phyloP scores from a whole-genome alignment of 805 yeast genomes.

The Metschnikowia peoriensis region DNA sequence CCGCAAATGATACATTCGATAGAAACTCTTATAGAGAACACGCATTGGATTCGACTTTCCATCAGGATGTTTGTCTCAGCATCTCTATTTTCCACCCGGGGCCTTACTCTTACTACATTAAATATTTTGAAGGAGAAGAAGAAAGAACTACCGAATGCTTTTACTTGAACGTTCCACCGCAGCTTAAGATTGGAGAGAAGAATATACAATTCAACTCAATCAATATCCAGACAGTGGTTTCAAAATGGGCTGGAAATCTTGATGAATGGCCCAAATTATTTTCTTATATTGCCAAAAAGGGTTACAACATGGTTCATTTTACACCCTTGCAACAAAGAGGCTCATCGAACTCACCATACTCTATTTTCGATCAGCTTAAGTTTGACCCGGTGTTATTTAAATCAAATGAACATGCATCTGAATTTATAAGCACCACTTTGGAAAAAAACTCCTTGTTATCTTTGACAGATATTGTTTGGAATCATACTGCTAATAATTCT shows the following conservation, averaged over 20 bases:
- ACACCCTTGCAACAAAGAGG: conserved; percentile 93
- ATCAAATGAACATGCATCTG: conserved; percentile 49
- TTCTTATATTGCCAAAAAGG: conserved; percentile 60
- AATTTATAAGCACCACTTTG: conserved; percentile 50
- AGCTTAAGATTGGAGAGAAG: conserved; percentile 52
- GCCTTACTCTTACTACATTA: conserved; percentile 69
- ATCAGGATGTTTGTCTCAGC: conserved; percentile 58
- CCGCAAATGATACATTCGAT: conserved; percentile 42
- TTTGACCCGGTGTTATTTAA: conserved; percentile 71
- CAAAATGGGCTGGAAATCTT: conserved; percentile 85
- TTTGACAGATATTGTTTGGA: conserved; percentile 89
- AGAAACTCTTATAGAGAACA: conserved; percentile 55
- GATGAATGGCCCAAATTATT: conserved; percentile 69
- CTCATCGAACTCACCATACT: conserved; percentile 87
- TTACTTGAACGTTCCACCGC: conserved; percentile 81
- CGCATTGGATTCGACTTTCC: conserved; percentile 55
- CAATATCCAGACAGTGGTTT: conserved; percentile 78
- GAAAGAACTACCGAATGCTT: conserved; percentile 51
- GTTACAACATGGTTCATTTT: conserved; percentile 94
- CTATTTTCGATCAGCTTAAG: conserved; percentile 78
- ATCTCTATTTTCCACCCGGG: conserved; percentile 73
- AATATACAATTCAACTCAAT: conserved; percentile 74
- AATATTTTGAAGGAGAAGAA: conserved; percentile 44
- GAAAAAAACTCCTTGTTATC: conserved; percentile 62
- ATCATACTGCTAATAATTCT: conserved; percentile 92